phyloP scores from a whole-genome alignment of 352 stramenopile genomes.

The Globisporangium alternatum region DNA sequence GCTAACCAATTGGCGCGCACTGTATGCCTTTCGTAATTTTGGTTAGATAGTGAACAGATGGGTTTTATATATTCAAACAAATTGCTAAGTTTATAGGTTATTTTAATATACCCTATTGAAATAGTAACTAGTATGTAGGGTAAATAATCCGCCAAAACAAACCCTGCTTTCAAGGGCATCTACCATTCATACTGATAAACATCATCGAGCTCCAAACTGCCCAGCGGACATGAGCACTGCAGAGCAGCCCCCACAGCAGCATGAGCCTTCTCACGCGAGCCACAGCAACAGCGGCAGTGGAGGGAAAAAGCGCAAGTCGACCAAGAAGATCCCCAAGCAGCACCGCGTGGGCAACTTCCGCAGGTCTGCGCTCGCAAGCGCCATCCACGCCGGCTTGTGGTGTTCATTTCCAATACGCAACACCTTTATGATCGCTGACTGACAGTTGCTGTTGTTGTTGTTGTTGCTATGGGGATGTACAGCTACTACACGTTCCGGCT shows the following conservation, averaged over 20 bases:
- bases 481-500: slow-evolving; percentile 82
- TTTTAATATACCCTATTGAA: too few species aligned
- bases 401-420: not conserved
- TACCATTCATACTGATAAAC: too few species aligned
- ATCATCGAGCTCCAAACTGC: too few species aligned
- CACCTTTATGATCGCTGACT: not conserved
- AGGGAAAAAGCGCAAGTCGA: slow-evolving; percentile 19
- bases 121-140: too few species aligned
- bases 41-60: too few species aligned
- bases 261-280: not conserved
- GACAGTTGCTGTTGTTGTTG: not conserved
- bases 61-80: too few species aligned
- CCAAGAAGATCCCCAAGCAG: slow-evolving; percentile 34
- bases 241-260: not conserved
- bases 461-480: not conserved
- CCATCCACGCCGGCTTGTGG: not conserved
- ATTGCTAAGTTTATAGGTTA: too few species aligned
- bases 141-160: too few species aligned
- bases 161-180: too few species aligned
- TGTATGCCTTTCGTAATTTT: too few species aligned
- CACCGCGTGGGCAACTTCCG: slow-evolving; percentile 75
- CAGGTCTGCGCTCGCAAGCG: slow-evolving; percentile 29
- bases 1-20: too few species aligned
- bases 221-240: too few species aligned
- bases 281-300: not conserved